These are phyloP conservation scores for Fagopyrum tataricum DNA, from an alignment of 148 eudicot species.

Conservation along the genomic window DNA sequence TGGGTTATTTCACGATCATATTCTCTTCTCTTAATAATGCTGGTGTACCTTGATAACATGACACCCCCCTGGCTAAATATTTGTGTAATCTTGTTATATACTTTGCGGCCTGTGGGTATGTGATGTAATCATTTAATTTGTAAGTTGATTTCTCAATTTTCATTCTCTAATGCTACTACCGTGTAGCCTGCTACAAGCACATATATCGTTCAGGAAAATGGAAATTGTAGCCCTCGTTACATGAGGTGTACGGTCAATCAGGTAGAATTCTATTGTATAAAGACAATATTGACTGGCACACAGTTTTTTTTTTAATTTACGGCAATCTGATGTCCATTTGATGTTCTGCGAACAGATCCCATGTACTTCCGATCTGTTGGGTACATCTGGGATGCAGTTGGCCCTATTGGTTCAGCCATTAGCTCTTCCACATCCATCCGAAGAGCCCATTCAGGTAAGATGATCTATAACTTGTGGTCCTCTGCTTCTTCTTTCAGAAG, in stretches of 20 bases:
- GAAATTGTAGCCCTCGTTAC: slow-evolving; percentile 93
- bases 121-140: background rate
- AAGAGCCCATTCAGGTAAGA: slow-evolving; percentile 58
- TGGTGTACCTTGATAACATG: background rate
- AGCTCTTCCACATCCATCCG: slow-evolving; percentile 91
- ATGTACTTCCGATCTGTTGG: slow-evolving; percentile 72
- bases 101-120: background rate
- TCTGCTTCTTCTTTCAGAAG: background rate
- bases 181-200: slow-evolving; percentile 72
- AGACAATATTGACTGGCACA: background rate
- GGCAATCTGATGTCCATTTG: background rate
- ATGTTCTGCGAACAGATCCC: slow-evolving; percentile 47
- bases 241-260: slow-evolving; percentile 93
- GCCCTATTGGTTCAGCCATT: slow-evolving; percentile 90
- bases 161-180: slow-evolving; percentile 4
- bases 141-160: background rate
- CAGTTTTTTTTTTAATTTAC: slow-evolving; percentile 1
- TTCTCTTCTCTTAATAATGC: background rate
- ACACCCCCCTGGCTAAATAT: too few species aligned
- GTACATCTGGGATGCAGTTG: slow-evolving; percentile 91
- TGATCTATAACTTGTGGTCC: background rate
- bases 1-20: background rate
- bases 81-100: background rate
- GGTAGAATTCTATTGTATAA: slow-evolving; percentile 27
- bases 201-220: slow-evolving; percentile 79